These are phyloP conservation scores for Colletotrichum coccodes DNA, from an alignment of 2,329 filamentous ascomycete species.

Conservation along the genomic window DNA sequence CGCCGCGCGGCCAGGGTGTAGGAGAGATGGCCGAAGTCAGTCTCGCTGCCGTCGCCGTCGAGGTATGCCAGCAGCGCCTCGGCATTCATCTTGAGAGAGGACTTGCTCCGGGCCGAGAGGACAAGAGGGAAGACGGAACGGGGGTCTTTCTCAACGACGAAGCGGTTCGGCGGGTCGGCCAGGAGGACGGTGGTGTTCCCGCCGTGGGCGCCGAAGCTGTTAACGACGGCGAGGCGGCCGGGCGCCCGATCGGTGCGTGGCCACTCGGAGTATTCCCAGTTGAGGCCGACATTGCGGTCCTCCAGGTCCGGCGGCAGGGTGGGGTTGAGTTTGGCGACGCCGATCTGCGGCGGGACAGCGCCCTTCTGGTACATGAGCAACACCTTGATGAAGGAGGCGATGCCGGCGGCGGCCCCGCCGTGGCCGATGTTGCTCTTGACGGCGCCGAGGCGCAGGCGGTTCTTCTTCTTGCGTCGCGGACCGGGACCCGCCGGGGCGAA, in stretches of 20 bases:
- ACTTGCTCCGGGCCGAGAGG: background rate
- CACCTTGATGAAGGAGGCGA: conserved; percentile 38
- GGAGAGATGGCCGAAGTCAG: conserved; percentile 66
- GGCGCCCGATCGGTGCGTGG: background rate
- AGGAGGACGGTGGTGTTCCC: conserved; percentile 76
- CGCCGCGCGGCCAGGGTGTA: conserved; percentile 76
- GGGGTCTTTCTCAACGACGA: background rate
- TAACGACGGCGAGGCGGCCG: background rate
- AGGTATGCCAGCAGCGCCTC: background rate
- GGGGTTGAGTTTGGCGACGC: conserved; percentile 69
- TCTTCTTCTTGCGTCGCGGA: conserved; percentile 1
- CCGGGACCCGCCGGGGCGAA: conserved; percentile 28
- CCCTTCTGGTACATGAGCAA: conserved; percentile 35
- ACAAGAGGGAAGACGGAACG: background rate
- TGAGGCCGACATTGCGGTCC: conserved; percentile 66
- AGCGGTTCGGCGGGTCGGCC: conserved; percentile 65
- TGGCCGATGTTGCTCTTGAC: conserved; percentile 56
- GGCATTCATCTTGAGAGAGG: background rate
- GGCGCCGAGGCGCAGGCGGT: conserved; percentile 4
- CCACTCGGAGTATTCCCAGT: conserved; percentile 49
- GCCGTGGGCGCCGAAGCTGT: conserved; percentile 62
- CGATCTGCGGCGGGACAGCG: conserved; percentile 57
- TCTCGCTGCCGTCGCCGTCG: conserved; percentile 52
- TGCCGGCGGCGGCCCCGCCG: conserved; percentile 34
- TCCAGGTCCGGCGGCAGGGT: conserved; percentile 64